These are phyloP conservation scores for Terfezia claveryi DNA, from an alignment of 495 filamentous ascomycete species.

Conservation along the genomic window DNA sequence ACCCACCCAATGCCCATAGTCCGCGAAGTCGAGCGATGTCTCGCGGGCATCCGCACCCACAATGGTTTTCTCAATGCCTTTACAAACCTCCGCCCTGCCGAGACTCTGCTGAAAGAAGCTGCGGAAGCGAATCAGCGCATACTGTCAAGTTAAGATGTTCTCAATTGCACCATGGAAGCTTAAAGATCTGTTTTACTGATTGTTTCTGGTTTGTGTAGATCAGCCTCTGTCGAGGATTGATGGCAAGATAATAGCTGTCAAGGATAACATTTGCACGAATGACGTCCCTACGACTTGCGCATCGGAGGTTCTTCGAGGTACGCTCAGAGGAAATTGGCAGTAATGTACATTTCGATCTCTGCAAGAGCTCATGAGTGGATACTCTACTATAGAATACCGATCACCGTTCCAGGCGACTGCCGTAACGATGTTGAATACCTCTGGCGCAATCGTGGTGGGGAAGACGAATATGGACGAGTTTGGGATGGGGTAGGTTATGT, in stretches of 20 bases:
- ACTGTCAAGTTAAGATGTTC: slow-evolving; percentile 1
- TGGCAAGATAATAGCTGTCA: slow-evolving; percentile 40
- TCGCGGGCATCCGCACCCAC: neutral
- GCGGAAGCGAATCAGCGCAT: slow-evolving; percentile 7
- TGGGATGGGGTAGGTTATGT: slow-evolving; percentile 51
- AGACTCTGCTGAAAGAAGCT: slow-evolving; percentile 7
- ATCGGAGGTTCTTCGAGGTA: slow-evolving; percentile 35
- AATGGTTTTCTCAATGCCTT: slow-evolving; percentile 11
- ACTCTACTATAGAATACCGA: slow-evolving; percentile 7
- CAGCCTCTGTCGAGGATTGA: slow-evolving; percentile 14
- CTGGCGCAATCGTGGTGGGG: slow-evolving; percentile 43
- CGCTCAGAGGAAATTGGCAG: slow-evolving; percentile 19
- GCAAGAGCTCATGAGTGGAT: neutral
- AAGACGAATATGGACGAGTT: slow-evolving; percentile 96
- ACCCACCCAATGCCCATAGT: neutral
- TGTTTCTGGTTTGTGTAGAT: neutral
- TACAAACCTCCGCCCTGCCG: slow-evolving; percentile 4
- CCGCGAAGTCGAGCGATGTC: neutral
- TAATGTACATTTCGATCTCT: neutral
- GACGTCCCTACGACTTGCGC: slow-evolving; percentile 45
- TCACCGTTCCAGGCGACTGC: slow-evolving; percentile 69
- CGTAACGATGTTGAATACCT: slow-evolving; percentile 37
- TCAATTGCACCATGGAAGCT: neutral
- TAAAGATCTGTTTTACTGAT: neutral
- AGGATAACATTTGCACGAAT: slow-evolving; percentile 54